Conservation (phyloP, 2,329 filamentous ascomycete genomes). For the Cordyceps javanica region DNA sequence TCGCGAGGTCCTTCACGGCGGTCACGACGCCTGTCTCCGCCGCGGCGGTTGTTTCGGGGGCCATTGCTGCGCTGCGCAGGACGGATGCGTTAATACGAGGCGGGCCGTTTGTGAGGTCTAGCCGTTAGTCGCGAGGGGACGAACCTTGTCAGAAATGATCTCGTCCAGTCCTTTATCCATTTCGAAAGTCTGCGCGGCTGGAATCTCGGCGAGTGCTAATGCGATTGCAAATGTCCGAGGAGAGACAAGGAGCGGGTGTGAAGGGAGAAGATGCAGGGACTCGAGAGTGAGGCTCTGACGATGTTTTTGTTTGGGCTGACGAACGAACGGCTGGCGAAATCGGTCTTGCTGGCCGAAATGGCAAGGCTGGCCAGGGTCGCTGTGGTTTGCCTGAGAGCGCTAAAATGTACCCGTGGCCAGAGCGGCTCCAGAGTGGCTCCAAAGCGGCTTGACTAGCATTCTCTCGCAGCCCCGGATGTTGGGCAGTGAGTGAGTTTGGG, state of each 20-base stretch:
- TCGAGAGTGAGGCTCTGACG: constrained; percentile 2
- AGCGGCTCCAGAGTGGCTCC: too few species aligned
- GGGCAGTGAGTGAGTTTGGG: too few species aligned
- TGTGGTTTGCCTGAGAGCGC: too few species aligned
- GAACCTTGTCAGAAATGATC: constrained; percentile 47
- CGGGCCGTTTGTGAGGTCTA: constrained; percentile 1
- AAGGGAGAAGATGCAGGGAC: neutral
- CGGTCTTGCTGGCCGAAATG: neutral
- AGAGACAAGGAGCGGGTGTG: neutral
- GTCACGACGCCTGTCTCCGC: constrained; percentile 29
- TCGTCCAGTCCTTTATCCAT: constrained; percentile 53
- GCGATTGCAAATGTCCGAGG: neutral
- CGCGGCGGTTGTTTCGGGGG: constrained; percentile 28
- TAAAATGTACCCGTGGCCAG: too few species aligned
- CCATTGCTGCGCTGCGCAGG: constrained; percentile 26
- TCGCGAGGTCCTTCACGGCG: constrained; percentile 61
- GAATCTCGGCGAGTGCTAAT: neutral
- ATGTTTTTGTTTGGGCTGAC: constrained; percentile 11
- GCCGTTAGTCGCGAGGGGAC: constrained; percentile 14
- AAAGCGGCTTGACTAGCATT: too few species aligned
- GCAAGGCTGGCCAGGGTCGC: neutral
- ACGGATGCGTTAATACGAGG: constrained; percentile 17
- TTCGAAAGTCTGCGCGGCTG: constrained; percentile 18
- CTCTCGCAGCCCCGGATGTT: too few species aligned
- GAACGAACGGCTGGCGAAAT: neutral